A percentile compares a stretch with the other conserved stretches of the same genome.
Evolutionary conservation across 257 asterid species (phyloP).

Genomic region (Jacaranda copaia): DNA sequence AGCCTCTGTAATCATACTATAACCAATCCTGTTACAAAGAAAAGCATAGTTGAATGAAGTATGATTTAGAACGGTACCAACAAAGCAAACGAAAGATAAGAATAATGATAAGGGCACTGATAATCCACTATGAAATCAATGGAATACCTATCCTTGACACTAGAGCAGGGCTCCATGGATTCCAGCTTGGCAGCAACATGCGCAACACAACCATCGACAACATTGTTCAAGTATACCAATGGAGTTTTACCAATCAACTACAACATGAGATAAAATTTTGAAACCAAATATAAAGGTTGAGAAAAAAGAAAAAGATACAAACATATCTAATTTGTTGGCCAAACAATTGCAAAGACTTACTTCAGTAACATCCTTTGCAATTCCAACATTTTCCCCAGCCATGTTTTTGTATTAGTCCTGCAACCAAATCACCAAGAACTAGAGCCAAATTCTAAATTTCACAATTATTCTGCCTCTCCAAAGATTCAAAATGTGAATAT

Average conservation of each 20-base stretch:
- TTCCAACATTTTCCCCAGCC: conserved; percentile 69
- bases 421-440: conserved; percentile 38
- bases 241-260: conserved; percentile 97
- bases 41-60: background rate
- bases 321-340: conserved; percentile 17
- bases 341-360: conserved; percentile 54
- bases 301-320: background rate
- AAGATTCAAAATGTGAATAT: background rate
- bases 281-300: background rate
- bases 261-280: conserved; percentile 30
- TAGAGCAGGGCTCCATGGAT: conserved; percentile 97
- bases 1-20: conserved; percentile 95
- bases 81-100: background rate
- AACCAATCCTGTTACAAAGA: conserved; percentile 72
- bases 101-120: background rate
- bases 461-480: background rate
- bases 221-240: conserved; percentile 89
- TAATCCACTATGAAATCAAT: conserved; percentile 16
- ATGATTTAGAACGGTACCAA: too few species aligned
- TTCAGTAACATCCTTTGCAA: conserved; percentile 95
- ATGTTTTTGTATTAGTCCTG: conserved; percentile 52
- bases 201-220: conserved; percentile 89
- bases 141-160: conserved; percentile 94
- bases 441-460: background rate
- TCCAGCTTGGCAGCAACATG: conserved; percentile 97